Percentiles rank a stretch among this genome's conserved stretches.
These are phyloP conservation scores for Pseudognaphalium luteoalbum DNA, from an alignment of 129 eudicot genomes.

Conservation along the genomic window DNA sequence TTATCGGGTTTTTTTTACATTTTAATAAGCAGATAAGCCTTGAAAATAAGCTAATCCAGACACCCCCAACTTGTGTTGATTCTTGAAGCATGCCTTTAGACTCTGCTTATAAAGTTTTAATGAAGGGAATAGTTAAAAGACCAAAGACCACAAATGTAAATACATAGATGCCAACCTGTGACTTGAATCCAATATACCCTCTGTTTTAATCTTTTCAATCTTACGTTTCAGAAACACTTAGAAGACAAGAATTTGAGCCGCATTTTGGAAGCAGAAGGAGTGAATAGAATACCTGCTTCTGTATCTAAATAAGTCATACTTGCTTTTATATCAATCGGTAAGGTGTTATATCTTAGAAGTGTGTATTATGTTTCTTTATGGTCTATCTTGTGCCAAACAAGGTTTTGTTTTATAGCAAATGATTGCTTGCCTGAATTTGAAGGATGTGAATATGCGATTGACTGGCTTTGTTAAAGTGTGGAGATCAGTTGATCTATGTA, in stretches of 20 bases:
- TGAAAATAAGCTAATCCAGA: too few species aligned
- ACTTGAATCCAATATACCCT: not conserved
- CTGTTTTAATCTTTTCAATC: not conserved
- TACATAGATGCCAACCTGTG: not conserved
- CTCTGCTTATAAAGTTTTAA: not conserved
- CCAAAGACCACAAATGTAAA: not conserved
- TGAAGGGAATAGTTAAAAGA: not conserved
- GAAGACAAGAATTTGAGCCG: slow-evolving; percentile 77
- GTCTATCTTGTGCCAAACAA: not conserved
- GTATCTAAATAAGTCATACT: slow-evolving; percentile 43
- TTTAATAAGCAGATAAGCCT: too few species aligned
- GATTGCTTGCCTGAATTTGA: not conserved
- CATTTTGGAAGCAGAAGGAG: slow-evolving; percentile 80
- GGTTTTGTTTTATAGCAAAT: not conserved
- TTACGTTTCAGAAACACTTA: slow-evolving; percentile 64
- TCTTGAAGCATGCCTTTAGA: too few species aligned
- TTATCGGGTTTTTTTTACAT: too few species aligned
- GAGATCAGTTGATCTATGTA: slow-evolving; percentile 4
- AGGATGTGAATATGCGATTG: slow-evolving; percentile 8
- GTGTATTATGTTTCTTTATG: not conserved
- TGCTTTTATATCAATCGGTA: slow-evolving; percentile 24
- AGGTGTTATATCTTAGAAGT: slow-evolving; percentile 18
- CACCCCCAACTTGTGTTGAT: too few species aligned
- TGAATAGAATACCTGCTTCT: slow-evolving; percentile 40
- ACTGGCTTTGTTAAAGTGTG: slow-evolving; percentile 6